A percentile compares a stretch with the other conserved stretches of the same genome.
These are phyloP conservation scores for Gnaphalium uliginosum DNA, from an alignment of 129 eudicot species.

Conservation along the genomic window DNA sequence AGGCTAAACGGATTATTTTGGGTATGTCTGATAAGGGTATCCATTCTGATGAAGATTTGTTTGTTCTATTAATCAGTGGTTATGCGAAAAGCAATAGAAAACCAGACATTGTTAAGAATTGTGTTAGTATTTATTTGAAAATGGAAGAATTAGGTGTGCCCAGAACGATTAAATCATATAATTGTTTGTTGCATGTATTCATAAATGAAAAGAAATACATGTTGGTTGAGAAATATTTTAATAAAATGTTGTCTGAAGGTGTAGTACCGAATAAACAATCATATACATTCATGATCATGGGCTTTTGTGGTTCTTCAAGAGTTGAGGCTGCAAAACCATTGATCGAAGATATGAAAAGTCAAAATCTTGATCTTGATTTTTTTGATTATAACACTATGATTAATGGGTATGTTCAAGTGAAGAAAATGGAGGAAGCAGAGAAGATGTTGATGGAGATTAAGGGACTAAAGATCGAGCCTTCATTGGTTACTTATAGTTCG, in stretches of 20 bases:
- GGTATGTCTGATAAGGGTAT: conserved; percentile 66
- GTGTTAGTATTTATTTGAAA: conserved; percentile 56
- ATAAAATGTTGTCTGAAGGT: conserved; percentile 73
- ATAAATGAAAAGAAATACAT: conserved; percentile 55
- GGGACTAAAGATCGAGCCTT: conserved; percentile 57
- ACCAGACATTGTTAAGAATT: conserved; percentile 67
- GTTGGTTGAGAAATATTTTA: conserved; percentile 69
- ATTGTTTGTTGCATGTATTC: conserved; percentile 59
- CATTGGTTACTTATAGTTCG: conserved; percentile 61
- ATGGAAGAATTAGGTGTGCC: conserved; percentile 73
- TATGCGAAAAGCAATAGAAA: conserved; percentile 51
- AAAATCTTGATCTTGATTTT: conserved; percentile 51
- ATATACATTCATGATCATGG: conserved; percentile 59
- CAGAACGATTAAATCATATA: conserved; percentile 51
- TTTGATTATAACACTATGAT: conserved; percentile 66
- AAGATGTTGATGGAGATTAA: conserved; percentile 71
- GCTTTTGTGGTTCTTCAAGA: conserved; percentile 62
- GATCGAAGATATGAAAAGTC: conserved; percentile 66
- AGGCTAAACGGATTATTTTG: conserved; percentile 63
- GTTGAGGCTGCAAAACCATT: conserved; percentile 54
- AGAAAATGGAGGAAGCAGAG: conserved; percentile 80
- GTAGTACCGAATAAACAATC: conserved; percentile 59
- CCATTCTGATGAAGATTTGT: conserved; percentile 71
- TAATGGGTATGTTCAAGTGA: conserved; percentile 55
- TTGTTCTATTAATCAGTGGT: conserved; percentile 59